Evolutionary conservation across 306 rosid species (phyloP).

Genomic region (Benincasa hispida): DNA sequence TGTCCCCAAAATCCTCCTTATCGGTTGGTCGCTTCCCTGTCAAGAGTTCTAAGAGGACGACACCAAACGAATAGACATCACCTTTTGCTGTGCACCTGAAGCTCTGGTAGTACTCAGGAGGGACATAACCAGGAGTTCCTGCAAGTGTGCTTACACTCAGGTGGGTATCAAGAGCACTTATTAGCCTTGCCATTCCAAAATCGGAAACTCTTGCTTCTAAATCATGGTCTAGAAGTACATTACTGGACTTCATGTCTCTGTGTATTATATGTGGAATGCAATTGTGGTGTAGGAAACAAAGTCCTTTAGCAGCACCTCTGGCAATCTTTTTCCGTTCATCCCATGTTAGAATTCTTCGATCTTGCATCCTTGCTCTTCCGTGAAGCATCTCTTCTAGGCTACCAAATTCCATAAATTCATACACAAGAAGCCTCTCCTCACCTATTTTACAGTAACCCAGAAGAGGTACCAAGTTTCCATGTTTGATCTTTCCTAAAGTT

Average conservation of each 20-base stretch:
- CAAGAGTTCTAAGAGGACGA: conserved; percentile 69
- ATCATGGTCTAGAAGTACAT: conserved; percentile 75
- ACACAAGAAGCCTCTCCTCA: conserved; percentile 89
- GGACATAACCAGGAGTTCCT: conserved; percentile 96
- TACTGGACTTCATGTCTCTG: conserved; percentile 97
- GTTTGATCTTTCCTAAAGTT: conserved; percentile 92
- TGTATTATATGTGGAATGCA: conserved; percentile 98
- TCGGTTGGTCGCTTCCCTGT: conserved; percentile 88
- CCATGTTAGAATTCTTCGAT: conserved; percentile 59
- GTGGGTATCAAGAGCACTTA: conserved; percentile 94
- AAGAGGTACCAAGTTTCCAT: conserved; percentile 71
- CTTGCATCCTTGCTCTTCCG: conserved; percentile 48
- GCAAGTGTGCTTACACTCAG: conserved; percentile 95
- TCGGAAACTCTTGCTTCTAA: conserved; percentile 90
- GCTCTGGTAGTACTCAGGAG: conserved; percentile 96
- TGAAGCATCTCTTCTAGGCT: conserved; percentile 99
- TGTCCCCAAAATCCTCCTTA: conserved; percentile 90
- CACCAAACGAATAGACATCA: conserved; percentile 89
- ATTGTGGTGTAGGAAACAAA: conserved; percentile 90
- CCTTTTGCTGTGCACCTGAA: conserved; percentile 96
- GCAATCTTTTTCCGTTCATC: conserved; percentile 84
- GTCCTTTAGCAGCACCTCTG: conserved; percentile 94
- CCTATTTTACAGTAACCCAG: conserved; percentile 92
- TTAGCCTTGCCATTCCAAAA: conserved; percentile 96
- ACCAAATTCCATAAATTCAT: conserved; percentile 89